phyloP scores from a whole-genome alignment of 169 alveolate species.

The Plasmodium falciparum region DNA sequence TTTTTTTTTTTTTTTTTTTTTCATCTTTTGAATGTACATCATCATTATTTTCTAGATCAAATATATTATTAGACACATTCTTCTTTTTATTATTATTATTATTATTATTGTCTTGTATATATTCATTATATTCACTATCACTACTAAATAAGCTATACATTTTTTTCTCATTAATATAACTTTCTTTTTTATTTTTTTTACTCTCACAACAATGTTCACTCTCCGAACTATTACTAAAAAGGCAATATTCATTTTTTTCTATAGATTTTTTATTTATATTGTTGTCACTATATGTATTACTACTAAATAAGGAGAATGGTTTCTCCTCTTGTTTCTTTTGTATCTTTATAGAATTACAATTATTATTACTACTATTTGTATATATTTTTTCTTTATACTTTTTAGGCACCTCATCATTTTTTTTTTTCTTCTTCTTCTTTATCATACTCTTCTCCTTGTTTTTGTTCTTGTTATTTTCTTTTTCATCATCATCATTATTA shows the following conservation, averaged over 20 bases:
- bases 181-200: no score
- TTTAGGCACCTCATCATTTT: neutral
- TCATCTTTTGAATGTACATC: no score
- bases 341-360: neutral
- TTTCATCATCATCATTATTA: neutral
- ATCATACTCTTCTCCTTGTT: neutral
- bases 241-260: neutral
- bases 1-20: no score
- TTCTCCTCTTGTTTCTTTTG: neutral
- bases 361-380: neutral
- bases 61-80: no score
- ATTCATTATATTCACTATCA: no score
- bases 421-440: neutral
- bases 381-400: neutral
- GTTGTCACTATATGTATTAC: neutral
- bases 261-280: neutral
- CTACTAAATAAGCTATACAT: no score
- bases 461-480: neutral
- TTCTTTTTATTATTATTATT: no score
- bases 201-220: no score
- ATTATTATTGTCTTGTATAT: no score
- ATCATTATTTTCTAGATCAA: no score
- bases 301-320: slow-evolving; percentile 7
- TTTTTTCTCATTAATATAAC: no score
- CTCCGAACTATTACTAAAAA: slow-evolving; percentile 12